These are phyloP conservation scores for Elsinoe ampelina DNA, from an alignment of 2,329 filamentous ascomycete genomes.

Conservation along the genomic window DNA sequence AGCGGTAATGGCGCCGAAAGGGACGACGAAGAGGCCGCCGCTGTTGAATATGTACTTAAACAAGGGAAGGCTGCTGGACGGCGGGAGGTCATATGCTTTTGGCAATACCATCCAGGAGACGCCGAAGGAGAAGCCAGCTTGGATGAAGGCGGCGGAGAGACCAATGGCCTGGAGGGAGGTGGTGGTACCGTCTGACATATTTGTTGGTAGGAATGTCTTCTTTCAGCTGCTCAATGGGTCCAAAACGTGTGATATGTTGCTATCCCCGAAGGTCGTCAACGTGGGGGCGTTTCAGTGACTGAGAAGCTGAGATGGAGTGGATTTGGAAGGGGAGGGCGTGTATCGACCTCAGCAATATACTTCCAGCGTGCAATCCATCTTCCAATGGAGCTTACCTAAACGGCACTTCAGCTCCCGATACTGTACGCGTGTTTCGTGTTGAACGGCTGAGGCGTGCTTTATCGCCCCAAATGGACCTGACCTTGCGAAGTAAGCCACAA, in stretches of 20 bases:
- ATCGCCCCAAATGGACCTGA: background rate
- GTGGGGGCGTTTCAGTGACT: too few relatives aligned
- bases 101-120: background rate
- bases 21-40: background rate
- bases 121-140: background rate
- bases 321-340: too few relatives aligned
- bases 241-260: too few relatives aligned
- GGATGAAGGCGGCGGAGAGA: background rate
- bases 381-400: background rate
- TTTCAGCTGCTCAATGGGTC: too few relatives aligned
- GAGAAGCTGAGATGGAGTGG: too few relatives aligned
- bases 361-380: background rate
- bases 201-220: background rate
- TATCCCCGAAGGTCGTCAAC: too few relatives aligned
- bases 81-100: background rate
- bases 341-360: background rate
- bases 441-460: background rate
- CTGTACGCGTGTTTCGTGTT: background rate
- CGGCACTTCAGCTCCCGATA: background rate
- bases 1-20: background rate
- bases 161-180: background rate
- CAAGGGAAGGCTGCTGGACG: background rate
- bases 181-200: background rate
- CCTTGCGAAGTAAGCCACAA: background rate
- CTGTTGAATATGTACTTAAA: background rate